Evolutionary conservation across 1,139 yeast species (phyloP).

Genomic region (Yamadazyma dendronema): DNA sequence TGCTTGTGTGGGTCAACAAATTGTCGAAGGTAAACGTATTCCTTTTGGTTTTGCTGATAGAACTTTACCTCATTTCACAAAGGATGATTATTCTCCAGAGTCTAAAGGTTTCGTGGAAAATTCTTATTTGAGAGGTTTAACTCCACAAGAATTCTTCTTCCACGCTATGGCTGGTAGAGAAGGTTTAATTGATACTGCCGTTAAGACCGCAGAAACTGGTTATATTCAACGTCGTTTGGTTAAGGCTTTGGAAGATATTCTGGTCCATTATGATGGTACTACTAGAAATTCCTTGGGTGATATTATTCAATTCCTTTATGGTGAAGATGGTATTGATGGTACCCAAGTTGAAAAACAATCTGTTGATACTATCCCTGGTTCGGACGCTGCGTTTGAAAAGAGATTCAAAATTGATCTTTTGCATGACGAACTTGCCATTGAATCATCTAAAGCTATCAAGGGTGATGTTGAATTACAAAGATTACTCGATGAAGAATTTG

Average conservation of each 20-base stretch:
- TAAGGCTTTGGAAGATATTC: slow-evolving; percentile 96
- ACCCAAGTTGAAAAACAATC: slow-evolving; percentile 97
- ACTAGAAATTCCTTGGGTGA: slow-evolving; percentile 97
- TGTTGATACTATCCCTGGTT: slow-evolving; percentile 94
- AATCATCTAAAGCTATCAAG: slow-evolving; percentile 84
- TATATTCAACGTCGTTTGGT: slow-evolving; percentile 98
- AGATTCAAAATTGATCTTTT: slow-evolving; percentile 87
- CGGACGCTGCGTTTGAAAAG: slow-evolving; percentile 76
- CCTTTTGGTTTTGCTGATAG: slow-evolving; percentile 96
- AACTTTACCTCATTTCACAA: slow-evolving; percentile 95
- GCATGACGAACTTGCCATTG: slow-evolving; percentile 67
- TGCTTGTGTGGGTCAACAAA: slow-evolving; percentile 99
- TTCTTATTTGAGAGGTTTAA: slow-evolving; percentile 93
- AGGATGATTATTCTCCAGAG: slow-evolving; percentile 97
- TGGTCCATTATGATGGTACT: slow-evolving; percentile 99
- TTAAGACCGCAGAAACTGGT: slow-evolving; percentile 98
- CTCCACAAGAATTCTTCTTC: slow-evolving; percentile 98
- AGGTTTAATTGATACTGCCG: slow-evolving; percentile 99
- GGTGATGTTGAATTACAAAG: slow-evolving; percentile 88
- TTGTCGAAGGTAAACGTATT: slow-evolving; percentile 99
- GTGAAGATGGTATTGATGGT: slow-evolving; percentile 99
- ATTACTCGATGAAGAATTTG: slow-evolving; percentile 78
- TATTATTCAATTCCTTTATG: slow-evolving; percentile 92
- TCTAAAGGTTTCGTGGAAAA: slow-evolving; percentile 98
- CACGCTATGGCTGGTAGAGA: slow-evolving; percentile 99